These are phyloP conservation scores for Spencermartinsiella europaea DNA, from an alignment of 805 yeast species.

Conservation along the genomic window DNA sequence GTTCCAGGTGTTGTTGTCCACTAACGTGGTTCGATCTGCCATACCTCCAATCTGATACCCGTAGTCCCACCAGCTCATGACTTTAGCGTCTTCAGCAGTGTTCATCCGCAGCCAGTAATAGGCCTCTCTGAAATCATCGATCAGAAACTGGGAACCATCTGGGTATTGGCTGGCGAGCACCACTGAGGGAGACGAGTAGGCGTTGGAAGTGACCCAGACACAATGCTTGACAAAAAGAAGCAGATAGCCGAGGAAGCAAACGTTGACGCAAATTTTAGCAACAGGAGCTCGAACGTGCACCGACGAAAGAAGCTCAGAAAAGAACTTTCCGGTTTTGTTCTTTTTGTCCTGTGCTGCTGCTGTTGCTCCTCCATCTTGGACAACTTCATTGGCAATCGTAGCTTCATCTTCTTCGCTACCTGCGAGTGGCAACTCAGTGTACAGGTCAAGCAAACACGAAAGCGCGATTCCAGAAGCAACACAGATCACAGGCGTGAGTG, in stretches of 20 bases:
- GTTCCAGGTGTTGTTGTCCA: slow-evolving; percentile 99
- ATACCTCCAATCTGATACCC: slow-evolving; percentile 99
- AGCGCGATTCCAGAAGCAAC: slow-evolving; percentile 87
- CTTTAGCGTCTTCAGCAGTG: slow-evolving; percentile 91
- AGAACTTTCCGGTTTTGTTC: slow-evolving; percentile 15
- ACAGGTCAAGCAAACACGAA: slow-evolving; percentile 77
- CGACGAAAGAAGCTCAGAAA: slow-evolving; percentile 18
- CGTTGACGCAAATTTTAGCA: slow-evolving; percentile 58
- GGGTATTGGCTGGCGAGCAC: slow-evolving; percentile 79
- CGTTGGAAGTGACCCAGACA: slow-evolving; percentile 94
- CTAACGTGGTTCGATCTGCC: slow-evolving; percentile 98
- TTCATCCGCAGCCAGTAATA: slow-evolving; percentile 99
- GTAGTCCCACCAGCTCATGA: slow-evolving; percentile 99
- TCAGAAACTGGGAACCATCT: slow-evolving; percentile 78
- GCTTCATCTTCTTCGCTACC: slow-evolving; percentile 6
- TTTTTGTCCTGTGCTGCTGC: slow-evolving; percentile 17
- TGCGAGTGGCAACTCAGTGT: slow-evolving; percentile 43
- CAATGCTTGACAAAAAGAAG: slow-evolving; percentile 84
- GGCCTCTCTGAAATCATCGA: slow-evolving; percentile 98
- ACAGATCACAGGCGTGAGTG: slow-evolving; percentile 94
- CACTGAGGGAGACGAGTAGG: slow-evolving; percentile 96
- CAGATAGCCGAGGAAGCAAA: slow-evolving; percentile 68
- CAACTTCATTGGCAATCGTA: slow-evolving; percentile 10
- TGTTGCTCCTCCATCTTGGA: slow-evolving; percentile 2
- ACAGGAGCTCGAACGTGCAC: slow-evolving; percentile 27